These are phyloP conservation scores for Lyophyllum semitale DNA, from an alignment of 768 basidiomycete species.

Conservation along the genomic window DNA sequence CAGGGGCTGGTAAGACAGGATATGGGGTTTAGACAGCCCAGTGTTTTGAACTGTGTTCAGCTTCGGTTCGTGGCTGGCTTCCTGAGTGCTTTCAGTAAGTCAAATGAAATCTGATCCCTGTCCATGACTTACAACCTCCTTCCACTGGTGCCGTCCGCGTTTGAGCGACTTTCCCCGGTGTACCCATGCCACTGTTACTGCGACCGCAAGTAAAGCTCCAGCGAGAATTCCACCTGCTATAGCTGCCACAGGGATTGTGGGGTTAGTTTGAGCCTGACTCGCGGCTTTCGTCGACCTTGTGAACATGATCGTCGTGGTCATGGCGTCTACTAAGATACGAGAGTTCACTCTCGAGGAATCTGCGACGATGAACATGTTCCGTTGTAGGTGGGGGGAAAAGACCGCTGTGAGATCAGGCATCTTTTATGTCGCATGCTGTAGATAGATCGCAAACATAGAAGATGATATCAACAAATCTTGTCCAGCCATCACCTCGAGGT, in stretches of 20 bases:
- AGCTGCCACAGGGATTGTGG: conserved; percentile 43
- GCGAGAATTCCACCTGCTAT: conserved; percentile 52
- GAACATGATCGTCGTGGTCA: conserved; percentile 16
- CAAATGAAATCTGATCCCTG: not conserved
- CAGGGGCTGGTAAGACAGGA: conserved; percentile 29
- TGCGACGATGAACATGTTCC: not conserved
- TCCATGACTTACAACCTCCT: conserved; percentile 22
- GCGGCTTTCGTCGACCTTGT: conserved; percentile 8
- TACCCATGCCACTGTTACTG: conserved; percentile 43
- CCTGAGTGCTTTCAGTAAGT: conserved; percentile 17
- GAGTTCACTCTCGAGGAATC: not conserved
- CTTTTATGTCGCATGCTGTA: conserved; percentile 12
- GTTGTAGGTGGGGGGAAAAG: conserved; percentile 4
- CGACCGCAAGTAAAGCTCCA: conserved; percentile 48
- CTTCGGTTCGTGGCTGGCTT: conserved; percentile 26
- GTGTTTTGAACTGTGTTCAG: conserved; percentile 47
- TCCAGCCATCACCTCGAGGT: conserved; percentile 7
- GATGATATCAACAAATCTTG: conserved; percentile 4
- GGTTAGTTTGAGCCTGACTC: conserved; percentile 5
- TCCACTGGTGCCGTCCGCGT: conserved; percentile 31
- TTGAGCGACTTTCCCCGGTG: conserved; percentile 47
- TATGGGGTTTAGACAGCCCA: conserved; percentile 22
- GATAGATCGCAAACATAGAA: conserved; percentile 2
- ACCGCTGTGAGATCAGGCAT: not conserved
- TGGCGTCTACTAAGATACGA: not conserved